A percentile compares a stretch with the other conserved stretches of the same genome.
phyloP scores from a whole-genome alignment of 371 early-diverging fungal species.

The Lichtheimia ramosa region DNA sequence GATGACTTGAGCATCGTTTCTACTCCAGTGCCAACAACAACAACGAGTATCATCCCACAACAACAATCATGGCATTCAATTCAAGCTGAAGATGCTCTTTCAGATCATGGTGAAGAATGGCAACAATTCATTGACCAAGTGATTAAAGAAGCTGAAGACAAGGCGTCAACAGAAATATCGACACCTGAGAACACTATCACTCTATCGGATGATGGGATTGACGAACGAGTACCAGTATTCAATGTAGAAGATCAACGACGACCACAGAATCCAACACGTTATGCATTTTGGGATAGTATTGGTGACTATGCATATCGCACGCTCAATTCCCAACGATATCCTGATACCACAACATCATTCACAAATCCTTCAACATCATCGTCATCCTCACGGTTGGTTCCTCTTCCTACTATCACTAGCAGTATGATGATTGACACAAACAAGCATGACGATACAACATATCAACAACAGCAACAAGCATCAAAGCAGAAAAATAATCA shows the following conservation, averaged over 20 bases:
- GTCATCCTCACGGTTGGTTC: too few species aligned
- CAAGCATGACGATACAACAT: neutral
- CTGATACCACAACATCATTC: neutral
- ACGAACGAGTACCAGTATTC: neutral
- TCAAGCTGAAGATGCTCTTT: neutral
- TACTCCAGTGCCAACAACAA: neutral
- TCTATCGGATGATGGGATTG: neutral
- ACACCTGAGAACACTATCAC: neutral
- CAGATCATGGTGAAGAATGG: constrained; percentile 4
- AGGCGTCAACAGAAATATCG: neutral
- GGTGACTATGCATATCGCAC: constrained; percentile 18
- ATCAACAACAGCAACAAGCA: neutral
- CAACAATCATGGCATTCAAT: neutral
- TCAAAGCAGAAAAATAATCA: too few species aligned
- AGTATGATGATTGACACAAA: too few species aligned
- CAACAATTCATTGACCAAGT: neutral
- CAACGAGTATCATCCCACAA: neutral
- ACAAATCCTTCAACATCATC: too few species aligned
- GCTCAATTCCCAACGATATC: constrained; percentile 8
- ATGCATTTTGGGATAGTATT: constrained; percentile 18
- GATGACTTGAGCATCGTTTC: neutral
- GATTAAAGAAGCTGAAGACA: neutral
- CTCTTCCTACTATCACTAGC: too few species aligned
- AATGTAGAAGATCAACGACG: neutral
- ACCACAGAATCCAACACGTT: neutral